A percentile compares a stretch with the other conserved stretches of the same genome.
Conservation (phyloP, 1,284 basidiomycete species). For the Phlebopus sp. region DNA sequence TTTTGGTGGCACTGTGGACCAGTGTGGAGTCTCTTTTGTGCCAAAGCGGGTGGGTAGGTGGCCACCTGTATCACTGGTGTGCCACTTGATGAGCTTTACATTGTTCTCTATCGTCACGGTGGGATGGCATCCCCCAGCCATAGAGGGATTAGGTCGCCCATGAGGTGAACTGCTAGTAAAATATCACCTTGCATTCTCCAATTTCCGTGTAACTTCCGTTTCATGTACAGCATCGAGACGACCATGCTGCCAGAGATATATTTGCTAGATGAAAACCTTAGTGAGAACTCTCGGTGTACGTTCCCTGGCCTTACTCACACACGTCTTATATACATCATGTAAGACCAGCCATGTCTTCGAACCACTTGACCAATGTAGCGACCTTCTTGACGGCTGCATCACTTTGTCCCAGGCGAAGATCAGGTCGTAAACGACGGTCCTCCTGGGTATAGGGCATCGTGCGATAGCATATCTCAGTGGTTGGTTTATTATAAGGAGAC, state of each 20-base stretch:
- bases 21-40: constrained; percentile 16
- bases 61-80: constrained; percentile 8
- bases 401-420: constrained; percentile 64
- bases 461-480: constrained; percentile 67
- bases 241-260: constrained; percentile 14
- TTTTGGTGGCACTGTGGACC: not conserved
- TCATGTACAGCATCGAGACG: constrained; percentile 25
- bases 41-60: constrained; percentile 14
- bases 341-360: constrained; percentile 63
- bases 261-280: constrained; percentile 4
- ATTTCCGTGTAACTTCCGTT: constrained; percentile 29
- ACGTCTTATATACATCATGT: constrained; percentile 11
- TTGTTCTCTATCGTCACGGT: constrained; percentile 11
- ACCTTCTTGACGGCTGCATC: constrained; percentile 68
- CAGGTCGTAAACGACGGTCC: constrained; percentile 62
- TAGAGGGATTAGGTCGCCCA: constrained; percentile 16
- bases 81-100: constrained; percentile 11
- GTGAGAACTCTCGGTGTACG: constrained; percentile 6
- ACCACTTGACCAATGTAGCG: constrained; percentile 64
- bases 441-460: constrained; percentile 64
- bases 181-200: constrained; percentile 10
- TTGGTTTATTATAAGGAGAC: constrained; percentile 59
- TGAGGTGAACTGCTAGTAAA: constrained; percentile 21
- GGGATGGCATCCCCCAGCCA: constrained; percentile 10
- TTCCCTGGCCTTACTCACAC: constrained; percentile 13